Conservation (phyloP, 139 green algal genomes). For the Picochlorum sp. region DNA sequence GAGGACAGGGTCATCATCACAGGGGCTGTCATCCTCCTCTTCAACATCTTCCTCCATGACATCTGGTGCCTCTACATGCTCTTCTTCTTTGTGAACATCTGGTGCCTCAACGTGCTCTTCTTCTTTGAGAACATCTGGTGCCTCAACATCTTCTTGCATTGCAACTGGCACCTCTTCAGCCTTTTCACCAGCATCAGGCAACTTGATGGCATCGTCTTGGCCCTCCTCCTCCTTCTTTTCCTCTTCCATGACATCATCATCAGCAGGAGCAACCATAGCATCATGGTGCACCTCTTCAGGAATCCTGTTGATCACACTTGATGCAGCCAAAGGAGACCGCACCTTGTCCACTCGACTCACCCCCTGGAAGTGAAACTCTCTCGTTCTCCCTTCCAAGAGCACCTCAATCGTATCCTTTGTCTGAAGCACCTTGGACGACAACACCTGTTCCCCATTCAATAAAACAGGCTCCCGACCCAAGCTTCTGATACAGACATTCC, state of each 20-base stretch:
- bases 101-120: no score
- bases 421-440: constrained; percentile 22
- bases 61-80: no score
- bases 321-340: neutral
- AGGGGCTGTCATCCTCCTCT: no score
- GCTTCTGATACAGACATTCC: constrained; percentile 28
- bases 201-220: neutral
- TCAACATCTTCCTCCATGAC: no score
- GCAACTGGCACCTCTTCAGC: no score
- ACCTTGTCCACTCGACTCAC: neutral
- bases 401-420: constrained; percentile 40
- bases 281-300: neutral
- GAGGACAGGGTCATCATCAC: no score
- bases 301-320: neutral
- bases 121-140: no score
- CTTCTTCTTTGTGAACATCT: no score
- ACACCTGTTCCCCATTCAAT: constrained; percentile 27
- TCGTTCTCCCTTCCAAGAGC: constrained; percentile 30
- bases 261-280: neutral
- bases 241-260: neutral
- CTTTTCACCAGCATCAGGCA: neutral
- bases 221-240: neutral
- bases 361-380: constrained; percentile 24
- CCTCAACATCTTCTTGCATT: no score
- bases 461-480: constrained; percentile 32